Base-by-base conservation (phyloP, 306 rosid genomes). In the Corylus americana region DNA sequence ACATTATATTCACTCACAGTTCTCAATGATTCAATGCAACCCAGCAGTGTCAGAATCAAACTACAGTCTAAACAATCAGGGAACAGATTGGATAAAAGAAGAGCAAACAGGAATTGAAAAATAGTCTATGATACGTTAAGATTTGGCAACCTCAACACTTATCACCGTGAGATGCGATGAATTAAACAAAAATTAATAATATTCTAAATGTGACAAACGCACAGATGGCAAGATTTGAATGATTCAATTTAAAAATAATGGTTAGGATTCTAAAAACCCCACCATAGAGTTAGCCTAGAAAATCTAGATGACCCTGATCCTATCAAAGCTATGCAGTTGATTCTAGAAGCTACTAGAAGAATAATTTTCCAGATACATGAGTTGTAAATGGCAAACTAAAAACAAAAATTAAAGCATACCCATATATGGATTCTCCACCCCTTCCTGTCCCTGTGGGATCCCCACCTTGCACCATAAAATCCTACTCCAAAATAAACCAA, bases 361-460 rank as follows among this genome's bases (percentile, higher is more conserved):
- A 42, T 17, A 67, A 17, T 3, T 0, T 64, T 35, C 70, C 50
- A 42, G 14, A 39, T 17, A 13, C 55, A 75, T 12, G 20, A 35
- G 64, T 48, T 20, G 75, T 54, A 7, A 12, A 78, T 29, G 14
- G 61, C 49, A 69, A 51, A 0, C 9, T 2, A 37, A 50, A 8
- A 9, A 10, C 48, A 55, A 58, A 74, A 80, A 22, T 45, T 45
- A 8, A n/a, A 75, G 72, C 17, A 44, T 89, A 96, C 99, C 99
- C 99, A 76, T 93, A 96, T 48, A 96, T 96, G 71, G 99, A 96
- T 67, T 93, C 97, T 80, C 99, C 99, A 79, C 99, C 99, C 59
- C 99, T 89, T 90, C 99, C 99, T 25, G 99, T 96, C 70, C 99
- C 99, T 45, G 98, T 91, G 55, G 99, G 99, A 91, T 96, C 99